Evolutionary conservation across 768 basidiomycete species (phyloP), one percentile per base, ranked within the genome.

Genomic region (Psilocybe azurescens): DNA sequence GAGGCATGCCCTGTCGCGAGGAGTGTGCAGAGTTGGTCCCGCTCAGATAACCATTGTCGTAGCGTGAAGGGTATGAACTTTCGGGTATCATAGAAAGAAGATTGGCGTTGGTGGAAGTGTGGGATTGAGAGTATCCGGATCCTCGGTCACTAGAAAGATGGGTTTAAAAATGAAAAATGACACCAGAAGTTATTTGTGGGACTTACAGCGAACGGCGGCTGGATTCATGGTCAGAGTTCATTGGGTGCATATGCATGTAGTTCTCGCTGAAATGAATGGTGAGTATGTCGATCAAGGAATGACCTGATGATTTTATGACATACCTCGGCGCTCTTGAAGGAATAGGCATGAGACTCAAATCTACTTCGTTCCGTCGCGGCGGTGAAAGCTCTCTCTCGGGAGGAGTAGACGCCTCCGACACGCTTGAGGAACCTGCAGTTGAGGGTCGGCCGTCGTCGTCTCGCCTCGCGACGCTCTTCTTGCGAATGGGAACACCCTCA

Each of bases 401-500:
- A 36, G 90, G 89, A 16, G 89, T 87, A 16, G 90, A 91, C 5
- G 83, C 78, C 61, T 91, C 90, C 28, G 90, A 91, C 36, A 89
- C 58, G 18, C 87, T 87, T 18, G 89, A 89, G 36, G 90, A 92
- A 14, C 86, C 87, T n/a, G 89, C 87, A 9, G 91, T 91, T 1
- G 89, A 91, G 36, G 89, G 89, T 33, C 87, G 79, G 41, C 83
- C 83, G 62, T 89, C 89, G 10, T 85, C 80, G 53, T 89, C 87
- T 69, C 87, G 87, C 66, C 83, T 80, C 1, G 79, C 73, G 1
- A 81, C 61, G 32, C 85, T 79, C 76, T 89, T 90, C 76, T 90
- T 92, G 62, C 90, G 84, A 36, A 85, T 73, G 29, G 89, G 87
- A n/a, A 87, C 83, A 6, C 86, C 88, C 70, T 93, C 91, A 6